Base-by-base conservation (phyloP, 306 rosid species). In the Fagus crenata region DNA sequence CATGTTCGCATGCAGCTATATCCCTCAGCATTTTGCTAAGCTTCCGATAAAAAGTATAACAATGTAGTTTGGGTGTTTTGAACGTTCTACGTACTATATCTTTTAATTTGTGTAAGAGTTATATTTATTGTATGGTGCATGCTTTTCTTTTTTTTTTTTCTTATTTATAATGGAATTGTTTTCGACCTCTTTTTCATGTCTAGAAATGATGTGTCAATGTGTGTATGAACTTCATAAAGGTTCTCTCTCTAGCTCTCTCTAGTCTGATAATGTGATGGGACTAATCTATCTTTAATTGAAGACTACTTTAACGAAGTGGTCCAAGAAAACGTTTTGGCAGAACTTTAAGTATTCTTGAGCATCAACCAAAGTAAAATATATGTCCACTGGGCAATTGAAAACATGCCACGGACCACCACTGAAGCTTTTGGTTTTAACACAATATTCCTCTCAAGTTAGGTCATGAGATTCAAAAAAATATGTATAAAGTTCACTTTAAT, bases 21-120 rank as follows among this genome's bases (percentile, higher is more conserved):
- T 83, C 81, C 77, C 81, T 76, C 72, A 72, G 85, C 71, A 84
- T 71, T 76, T 83, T 76, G 69, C 72, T 82, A 79, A 79, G 73
- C 75, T 85, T 84, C 76, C 68, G 85, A 81, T 74, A 3, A 65
- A 36, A 78, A 73, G 76, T 77, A 85, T 54, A 73, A 40, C 76
- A 71, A 79, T 84, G 91, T 75, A 83, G 84, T 87, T 78, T 84
- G 81, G 80, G 85, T 91, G 82, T 77, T 84, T 80, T 80, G 53
- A 69, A 61, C 56, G 71, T 71, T 81, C 70, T 72, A 53, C 72
- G 70, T 80, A 75, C 63, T 42, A 75, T 77, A 42, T 67, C 41
- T 72, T 75, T 75, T 22, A 22, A 22, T 22, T 22, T 85, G 87
- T 80, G 74, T 84, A 76, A 73, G 86, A 71, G 83, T 77, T 85